Evolutionary conservation across 257 asterid species (phyloP), one percentile per base, ranked within the genome.

Genomic region (Capsicum rhomboideum): DNA sequence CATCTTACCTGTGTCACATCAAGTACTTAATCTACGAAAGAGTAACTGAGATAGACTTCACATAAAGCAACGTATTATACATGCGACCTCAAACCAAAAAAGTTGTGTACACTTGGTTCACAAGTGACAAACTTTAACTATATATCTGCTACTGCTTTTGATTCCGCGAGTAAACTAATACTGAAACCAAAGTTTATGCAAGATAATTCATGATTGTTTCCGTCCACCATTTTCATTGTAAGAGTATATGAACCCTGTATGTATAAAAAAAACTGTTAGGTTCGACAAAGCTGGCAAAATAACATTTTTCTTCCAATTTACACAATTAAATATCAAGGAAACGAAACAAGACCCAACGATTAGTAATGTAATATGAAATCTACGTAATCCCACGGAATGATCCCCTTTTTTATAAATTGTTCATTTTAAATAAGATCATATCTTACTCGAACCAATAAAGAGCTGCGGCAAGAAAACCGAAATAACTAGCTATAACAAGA

Each of bases 161-260:
- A 50, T 52, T 84, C 86, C 8, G 86, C 82, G 18, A 79, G 5
- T 78, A 87, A 84, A 29, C 87, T 85, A 23, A 89, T 77, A 85
- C 83, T 89, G 85, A 89, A 89, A 50, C 78, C 71, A 67, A 89
- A 89, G 58, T 79, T 89, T 55, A 89, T 85, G 87, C 91, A 89
- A 54, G 86, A 78, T 86, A 89, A 12, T 79, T 83, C 85, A 52
- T 61, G 79, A 80, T 84, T 53, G 82, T 78, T 61, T 53, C 61
- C 88, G 37, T 85, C 86, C 40, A 49, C 28, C 89, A 87, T 77
- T 0, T 37, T 84, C 90, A 89, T 88, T 42, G 46, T 80, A 68
- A 87, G 85, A 8, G 86, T 74, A 85, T 89, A 89, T 6, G 83
- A 87, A 26, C 91, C 90, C 89, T 88, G 83, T 42, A 83, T 58